A percentile compares a stretch with the other conserved stretches of the same genome.
These are phyloP conservation scores for Populus tomentosa DNA, from an alignment of 441 rosid genomes.

Conservation along the genomic window DNA sequence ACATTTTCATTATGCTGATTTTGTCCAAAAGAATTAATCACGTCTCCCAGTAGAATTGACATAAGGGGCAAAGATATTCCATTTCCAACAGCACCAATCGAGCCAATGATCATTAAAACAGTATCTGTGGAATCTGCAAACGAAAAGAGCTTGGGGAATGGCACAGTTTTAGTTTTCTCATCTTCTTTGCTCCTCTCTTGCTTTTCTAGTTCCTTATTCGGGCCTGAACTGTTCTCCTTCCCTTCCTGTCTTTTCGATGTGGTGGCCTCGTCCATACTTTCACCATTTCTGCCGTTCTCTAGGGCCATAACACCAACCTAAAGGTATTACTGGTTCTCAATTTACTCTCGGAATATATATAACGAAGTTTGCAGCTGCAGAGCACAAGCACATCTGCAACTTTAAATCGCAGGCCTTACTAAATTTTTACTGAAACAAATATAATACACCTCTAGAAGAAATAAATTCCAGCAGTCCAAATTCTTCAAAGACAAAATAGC, in stretches of 20 bases:
- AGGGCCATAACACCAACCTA: not conserved
- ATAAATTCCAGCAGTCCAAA: not conserved
- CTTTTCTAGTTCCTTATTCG: not conserved
- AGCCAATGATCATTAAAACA: constrained; percentile 45
- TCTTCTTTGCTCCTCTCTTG: not conserved
- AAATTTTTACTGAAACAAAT: not conserved
- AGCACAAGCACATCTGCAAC: not conserved
- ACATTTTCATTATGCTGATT: constrained; percentile 29
- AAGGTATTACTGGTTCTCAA: not conserved
- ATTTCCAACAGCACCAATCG: constrained; percentile 51
- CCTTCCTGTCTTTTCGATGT: not conserved
- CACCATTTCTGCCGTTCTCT: not conserved
- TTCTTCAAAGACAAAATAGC: not conserved
- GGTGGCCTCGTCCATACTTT: not conserved
- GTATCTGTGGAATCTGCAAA: constrained; percentile 45
- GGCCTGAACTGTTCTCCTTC: not conserved
- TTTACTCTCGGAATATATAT: too few species aligned
- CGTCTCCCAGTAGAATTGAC: constrained; percentile 49
- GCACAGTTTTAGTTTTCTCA: constrained; percentile 19
- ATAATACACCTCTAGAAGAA: not conserved
- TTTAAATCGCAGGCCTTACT: not conserved
- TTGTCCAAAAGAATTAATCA: constrained; percentile 45
- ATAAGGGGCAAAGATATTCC: constrained; percentile 45
- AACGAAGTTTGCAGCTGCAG: not conserved
- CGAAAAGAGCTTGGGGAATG: constrained; percentile 49